Percentiles rank a stretch among this genome's conserved stretches.
phyloP scores from a whole-genome alignment of 2,329 filamentous ascomycete species.

The Paecilomyces sp. region DNA sequence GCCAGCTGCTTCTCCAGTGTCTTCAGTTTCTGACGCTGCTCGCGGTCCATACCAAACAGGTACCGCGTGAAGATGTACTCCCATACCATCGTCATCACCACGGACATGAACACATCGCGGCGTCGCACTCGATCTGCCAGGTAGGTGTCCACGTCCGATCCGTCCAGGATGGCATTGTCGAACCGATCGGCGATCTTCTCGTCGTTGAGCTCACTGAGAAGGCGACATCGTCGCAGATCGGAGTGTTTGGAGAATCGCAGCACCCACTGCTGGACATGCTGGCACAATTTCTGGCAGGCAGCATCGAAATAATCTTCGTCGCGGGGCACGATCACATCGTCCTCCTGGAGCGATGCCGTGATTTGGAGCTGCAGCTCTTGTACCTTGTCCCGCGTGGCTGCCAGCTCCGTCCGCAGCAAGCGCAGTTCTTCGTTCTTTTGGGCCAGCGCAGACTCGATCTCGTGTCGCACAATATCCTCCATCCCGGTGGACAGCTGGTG shows the following conservation, averaged over 20 bases:
- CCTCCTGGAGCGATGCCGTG: conserved; percentile 46
- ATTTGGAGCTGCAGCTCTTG: conserved; percentile 55
- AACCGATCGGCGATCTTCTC: conserved; percentile 91
- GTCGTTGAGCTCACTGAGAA: conserved; percentile 77
- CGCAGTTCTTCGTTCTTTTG: conserved; percentile 81
- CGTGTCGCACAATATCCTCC: conserved; percentile 53
- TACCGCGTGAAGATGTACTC: conserved; percentile 98
- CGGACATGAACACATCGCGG: conserved; percentile 94
- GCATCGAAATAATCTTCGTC: conserved; percentile 95
- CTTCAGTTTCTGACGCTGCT: conserved; percentile 96
- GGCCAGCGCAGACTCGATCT: conserved; percentile 59
- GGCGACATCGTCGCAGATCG: conserved; percentile 78
- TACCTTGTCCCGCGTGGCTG: conserved; percentile 59
- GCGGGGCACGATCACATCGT: conserved; percentile 69
- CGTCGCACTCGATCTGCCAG: conserved; percentile 80
- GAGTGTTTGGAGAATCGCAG: conserved; percentile 97
- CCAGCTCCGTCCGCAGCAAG: conserved; percentile 68
- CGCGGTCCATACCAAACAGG: conserved; percentile 95
- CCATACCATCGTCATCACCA: conserved; percentile 99
- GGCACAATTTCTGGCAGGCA: conserved; percentile 88
- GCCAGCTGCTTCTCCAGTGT: conserved; percentile 83
- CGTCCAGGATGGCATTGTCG: conserved; percentile 90
- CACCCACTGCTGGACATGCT: conserved; percentile 96
- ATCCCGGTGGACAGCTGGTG: conserved; percentile 55
- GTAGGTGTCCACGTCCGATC: conserved; percentile 83